Percentiles rank a stretch among this genome's conserved stretches.
phyloP scores from a whole-genome alignment of 805 yeast species.

The Monosporozyma solicola region DNA sequence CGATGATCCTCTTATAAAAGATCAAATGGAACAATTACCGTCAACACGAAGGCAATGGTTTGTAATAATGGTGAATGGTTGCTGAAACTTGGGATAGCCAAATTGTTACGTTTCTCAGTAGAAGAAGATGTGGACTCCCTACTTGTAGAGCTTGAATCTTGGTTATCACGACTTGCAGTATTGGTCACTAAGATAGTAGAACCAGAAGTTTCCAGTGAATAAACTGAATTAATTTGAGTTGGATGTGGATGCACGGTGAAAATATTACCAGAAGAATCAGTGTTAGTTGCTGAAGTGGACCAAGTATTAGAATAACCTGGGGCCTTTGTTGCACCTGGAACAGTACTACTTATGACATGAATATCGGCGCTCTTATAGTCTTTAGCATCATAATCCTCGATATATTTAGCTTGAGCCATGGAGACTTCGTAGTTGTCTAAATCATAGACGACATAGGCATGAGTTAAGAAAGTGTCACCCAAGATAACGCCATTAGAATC shows the following conservation, averaged over 20 bases:
- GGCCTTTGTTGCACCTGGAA: conserved; percentile 46
- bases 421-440: conserved; percentile 39
- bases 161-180: not conserved
- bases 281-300: conserved; percentile 17
- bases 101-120: not conserved
- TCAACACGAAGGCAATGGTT: not conserved
- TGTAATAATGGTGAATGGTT: not conserved
- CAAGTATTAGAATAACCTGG: conserved; percentile 39
- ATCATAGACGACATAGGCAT: conserved; percentile 53
- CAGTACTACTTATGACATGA: conserved; percentile 33
- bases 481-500: conserved; percentile 28
- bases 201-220: not conserved
- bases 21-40: not conserved
- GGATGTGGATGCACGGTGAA: conserved; percentile 10
- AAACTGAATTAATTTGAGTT: not conserved
- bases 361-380: conserved; percentile 26
- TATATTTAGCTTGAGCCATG: conserved; percentile 38
- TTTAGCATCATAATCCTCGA: not conserved
- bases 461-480: conserved; percentile 52
- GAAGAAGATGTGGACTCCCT: not conserved
- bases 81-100: not conserved
- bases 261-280: conserved; percentile 22
- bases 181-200: not conserved
- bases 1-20: not conserved
- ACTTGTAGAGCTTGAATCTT: not conserved